phyloP scores from a whole-genome alignment of 164 flowering plant species.

The Berberis thunbergii region DNA sequence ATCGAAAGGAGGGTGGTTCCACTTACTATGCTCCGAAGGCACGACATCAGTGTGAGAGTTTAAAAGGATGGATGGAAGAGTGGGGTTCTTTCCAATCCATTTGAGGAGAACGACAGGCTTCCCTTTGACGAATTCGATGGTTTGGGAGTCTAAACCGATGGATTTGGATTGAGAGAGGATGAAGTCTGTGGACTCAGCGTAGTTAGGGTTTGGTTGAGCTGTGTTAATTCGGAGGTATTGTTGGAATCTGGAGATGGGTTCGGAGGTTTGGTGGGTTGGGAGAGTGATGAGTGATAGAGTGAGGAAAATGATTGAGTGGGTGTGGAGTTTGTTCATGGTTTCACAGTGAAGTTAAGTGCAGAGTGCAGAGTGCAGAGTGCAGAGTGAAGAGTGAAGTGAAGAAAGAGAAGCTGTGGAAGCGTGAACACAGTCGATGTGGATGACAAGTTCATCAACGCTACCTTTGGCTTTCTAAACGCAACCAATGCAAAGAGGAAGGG shows the following conservation, averaged over 20 bases:
- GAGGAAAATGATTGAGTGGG: background rate
- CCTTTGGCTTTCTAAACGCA: too few relatives aligned
- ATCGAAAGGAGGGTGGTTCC: slow-evolving; percentile 66
- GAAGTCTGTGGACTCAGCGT: slow-evolving; percentile 55
- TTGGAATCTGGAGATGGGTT: slow-evolving; percentile 63
- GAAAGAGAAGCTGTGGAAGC: too few relatives aligned
- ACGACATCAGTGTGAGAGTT: slow-evolving; percentile 96
- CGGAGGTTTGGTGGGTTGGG: background rate
- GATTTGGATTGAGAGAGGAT: slow-evolving; percentile 57
- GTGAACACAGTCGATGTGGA: too few relatives aligned
- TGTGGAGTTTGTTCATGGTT: background rate
- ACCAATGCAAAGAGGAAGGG: too few relatives aligned
- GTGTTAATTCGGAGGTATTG: slow-evolving; percentile 79
- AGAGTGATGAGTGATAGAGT: background rate
- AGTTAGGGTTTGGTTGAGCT: slow-evolving; percentile 73
- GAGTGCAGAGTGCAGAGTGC: too few relatives aligned
- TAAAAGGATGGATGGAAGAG: slow-evolving; percentile 64
- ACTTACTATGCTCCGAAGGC: slow-evolving; percentile 61
- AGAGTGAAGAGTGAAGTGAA: too few relatives aligned
- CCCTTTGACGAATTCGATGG: slow-evolving; percentile 52
- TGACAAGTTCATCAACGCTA: too few relatives aligned
- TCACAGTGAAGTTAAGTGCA: too few relatives aligned
- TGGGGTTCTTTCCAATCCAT: slow-evolving; percentile 66
- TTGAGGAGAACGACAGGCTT: slow-evolving; percentile 76
- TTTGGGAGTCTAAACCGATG: slow-evolving; percentile 44